phyloP scores from a whole-genome alignment of 371 early-diverging fungal genomes.

The Actinomortierella wolfii region DNA sequence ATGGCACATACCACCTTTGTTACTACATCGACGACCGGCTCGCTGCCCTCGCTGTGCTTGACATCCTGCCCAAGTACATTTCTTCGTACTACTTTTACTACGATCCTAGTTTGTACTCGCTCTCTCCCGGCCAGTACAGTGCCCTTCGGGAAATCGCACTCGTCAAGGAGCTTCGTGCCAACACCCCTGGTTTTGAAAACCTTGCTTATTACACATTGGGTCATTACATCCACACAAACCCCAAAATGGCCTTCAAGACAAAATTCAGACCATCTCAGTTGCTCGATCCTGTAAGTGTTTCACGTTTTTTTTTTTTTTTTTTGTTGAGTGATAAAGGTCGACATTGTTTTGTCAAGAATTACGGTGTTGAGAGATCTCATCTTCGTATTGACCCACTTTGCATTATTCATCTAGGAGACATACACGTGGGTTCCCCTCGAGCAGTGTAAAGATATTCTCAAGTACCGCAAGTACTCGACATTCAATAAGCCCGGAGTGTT shows the following conservation, averaged over 20 bases:
- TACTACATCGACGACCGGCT: slow-evolving; percentile 79
- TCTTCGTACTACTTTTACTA: slow-evolving; percentile 95
- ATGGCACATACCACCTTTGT: slow-evolving; percentile 88
- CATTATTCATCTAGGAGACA: slow-evolving; percentile 16
- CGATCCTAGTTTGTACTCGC: slow-evolving; percentile 74
- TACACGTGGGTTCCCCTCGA: slow-evolving; percentile 37
- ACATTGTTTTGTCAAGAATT: neutral
- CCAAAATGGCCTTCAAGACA: slow-evolving; percentile 92
- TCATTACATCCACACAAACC: slow-evolving; percentile 85
- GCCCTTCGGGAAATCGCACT: slow-evolving; percentile 81
- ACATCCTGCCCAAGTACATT: slow-evolving; percentile 85
- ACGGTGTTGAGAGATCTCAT: neutral
- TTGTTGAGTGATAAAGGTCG: neutral
- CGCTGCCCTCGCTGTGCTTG: slow-evolving; percentile 87
- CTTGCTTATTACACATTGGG: slow-evolving; percentile 62
- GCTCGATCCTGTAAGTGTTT: slow-evolving; percentile 60
- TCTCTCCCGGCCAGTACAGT: slow-evolving; percentile 85
- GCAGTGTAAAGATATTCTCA: slow-evolving; percentile 24
- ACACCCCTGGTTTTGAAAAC: slow-evolving; percentile 26
- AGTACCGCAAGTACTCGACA: slow-evolving; percentile 42
- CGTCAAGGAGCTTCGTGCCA: slow-evolving; percentile 38
- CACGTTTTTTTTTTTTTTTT: neutral
- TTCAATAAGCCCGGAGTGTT: slow-evolving; percentile 30
- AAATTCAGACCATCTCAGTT: slow-evolving; percentile 84
- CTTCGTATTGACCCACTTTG: neutral